These are phyloP conservation scores for Cadophora luteo-olivacea DNA, from an alignment of 2,329 filamentous ascomycete genomes.

Conservation along the genomic window DNA sequence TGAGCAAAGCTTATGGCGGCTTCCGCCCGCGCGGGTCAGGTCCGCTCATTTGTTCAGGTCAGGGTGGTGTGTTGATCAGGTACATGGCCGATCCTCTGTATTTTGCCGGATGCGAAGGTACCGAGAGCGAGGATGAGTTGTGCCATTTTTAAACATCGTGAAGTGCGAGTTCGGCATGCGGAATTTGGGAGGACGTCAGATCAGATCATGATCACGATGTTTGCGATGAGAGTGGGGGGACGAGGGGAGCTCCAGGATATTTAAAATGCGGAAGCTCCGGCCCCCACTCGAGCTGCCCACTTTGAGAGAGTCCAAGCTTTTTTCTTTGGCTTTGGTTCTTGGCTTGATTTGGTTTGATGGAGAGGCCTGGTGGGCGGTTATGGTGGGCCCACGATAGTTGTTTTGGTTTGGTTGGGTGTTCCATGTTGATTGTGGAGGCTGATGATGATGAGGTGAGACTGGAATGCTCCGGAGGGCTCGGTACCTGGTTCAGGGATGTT, in stretches of 20 bases:
- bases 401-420: conserved; percentile 10
- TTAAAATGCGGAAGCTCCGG: background rate
- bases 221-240: conserved; percentile 18
- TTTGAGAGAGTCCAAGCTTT: background rate
- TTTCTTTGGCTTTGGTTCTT: background rate
- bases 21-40: conserved; percentile 25
- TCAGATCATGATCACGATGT: conserved; percentile 22
- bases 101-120: conserved; percentile 22
- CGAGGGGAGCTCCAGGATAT: background rate
- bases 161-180: conserved; percentile 1
- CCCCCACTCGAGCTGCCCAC: background rate
- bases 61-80: background rate
- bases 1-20: background rate
- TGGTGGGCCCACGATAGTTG: conserved; percentile 12
- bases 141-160: conserved; percentile 19
- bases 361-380: background rate
- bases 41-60: background rate
- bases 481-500: background rate
- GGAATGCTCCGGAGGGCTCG: conserved; percentile 8
- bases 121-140: background rate
- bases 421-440: conserved; percentile 2
- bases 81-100: conserved; percentile 23
- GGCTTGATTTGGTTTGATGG: no score
- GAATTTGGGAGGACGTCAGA: background rate
- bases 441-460: background rate